Evolutionary conservation across 2,329 filamentous ascomycete species (phyloP).

Genomic region (Botrytis galanthina): DNA sequence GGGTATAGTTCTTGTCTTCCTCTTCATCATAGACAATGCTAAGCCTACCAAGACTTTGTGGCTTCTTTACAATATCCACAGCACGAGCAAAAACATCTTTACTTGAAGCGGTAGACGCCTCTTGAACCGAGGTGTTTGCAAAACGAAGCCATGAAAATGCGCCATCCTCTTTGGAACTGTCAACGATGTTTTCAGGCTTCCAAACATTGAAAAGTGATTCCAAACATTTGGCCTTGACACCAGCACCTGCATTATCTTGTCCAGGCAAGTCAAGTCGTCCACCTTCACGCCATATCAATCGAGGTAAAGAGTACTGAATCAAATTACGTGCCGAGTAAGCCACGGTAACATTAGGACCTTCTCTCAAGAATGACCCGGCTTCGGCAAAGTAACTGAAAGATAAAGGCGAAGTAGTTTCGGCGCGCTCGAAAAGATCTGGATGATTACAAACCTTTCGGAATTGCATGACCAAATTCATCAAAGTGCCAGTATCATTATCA

Average conservation of each 20-base stretch:
- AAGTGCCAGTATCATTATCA: conserved; percentile 87
- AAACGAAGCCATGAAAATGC: conserved; percentile 91
- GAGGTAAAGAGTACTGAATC: conserved; percentile 81
- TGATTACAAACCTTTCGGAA: conserved; percentile 99
- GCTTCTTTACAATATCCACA: conserved; percentile 53
- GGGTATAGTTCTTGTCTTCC: conserved; percentile 60
- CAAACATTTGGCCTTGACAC: conserved; percentile 76
- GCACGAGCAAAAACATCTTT: conserved; percentile 73
- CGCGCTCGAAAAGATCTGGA: conserved; percentile 92
- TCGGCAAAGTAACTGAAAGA: conserved; percentile 87
- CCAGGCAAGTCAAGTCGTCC: conserved; percentile 75
- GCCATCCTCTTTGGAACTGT: conserved; percentile 58
- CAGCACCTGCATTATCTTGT: conserved; percentile 68
- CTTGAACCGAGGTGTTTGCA: conserved; percentile 69
- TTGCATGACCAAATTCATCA: conserved; percentile 99
- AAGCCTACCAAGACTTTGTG: conserved; percentile 62
- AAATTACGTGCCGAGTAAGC: conserved; percentile 83
- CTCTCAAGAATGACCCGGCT: conserved; percentile 90
- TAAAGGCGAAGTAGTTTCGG: conserved; percentile 84
- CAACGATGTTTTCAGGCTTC: conserved; percentile 72
- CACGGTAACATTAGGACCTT: conserved; percentile 75
- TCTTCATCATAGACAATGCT: conserved; percentile 69
- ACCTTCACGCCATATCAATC: conserved; percentile 75
- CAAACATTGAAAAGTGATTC: conserved; percentile 87
- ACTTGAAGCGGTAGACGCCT: conserved; percentile 69